A percentile compares a stretch with the other conserved stretches of the same genome.
Evolutionary conservation across 768 basidiomycete genomes (phyloP).

Genomic region (Pulveroboletus sp.): DNA sequence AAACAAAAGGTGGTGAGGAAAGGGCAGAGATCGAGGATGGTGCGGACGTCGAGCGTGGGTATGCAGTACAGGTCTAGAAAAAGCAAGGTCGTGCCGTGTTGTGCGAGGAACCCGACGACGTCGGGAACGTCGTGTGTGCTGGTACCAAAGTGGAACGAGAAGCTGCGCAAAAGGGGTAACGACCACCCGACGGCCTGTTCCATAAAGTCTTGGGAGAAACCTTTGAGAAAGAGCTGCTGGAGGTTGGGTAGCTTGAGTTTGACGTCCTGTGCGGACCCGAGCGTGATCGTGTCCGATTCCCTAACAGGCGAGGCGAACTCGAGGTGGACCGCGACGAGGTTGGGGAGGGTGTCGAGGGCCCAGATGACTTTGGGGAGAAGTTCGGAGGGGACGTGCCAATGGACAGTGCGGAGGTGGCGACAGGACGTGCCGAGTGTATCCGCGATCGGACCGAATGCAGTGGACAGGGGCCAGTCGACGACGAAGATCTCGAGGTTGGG

Average conservation of each 20-base stretch:
- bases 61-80: slow-evolving; percentile 66
- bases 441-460: slow-evolving; percentile 57
- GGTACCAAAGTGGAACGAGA: slow-evolving; percentile 50
- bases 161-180: slow-evolving; percentile 53
- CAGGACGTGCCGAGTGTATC: slow-evolving; percentile 56
- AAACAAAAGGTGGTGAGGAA: slow-evolving; percentile 60
- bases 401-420: slow-evolving; percentile 53
- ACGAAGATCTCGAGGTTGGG: slow-evolving; percentile 74
- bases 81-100: slow-evolving; percentile 54
- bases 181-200: slow-evolving; percentile 69
- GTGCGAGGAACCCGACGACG: slow-evolving; percentile 51
- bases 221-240: slow-evolving; percentile 59
- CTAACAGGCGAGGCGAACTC: slow-evolving; percentile 36
- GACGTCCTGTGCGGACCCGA: slow-evolving; percentile 61
- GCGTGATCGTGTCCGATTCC: slow-evolving; percentile 43
- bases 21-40: slow-evolving; percentile 62
- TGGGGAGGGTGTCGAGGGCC: slow-evolving; percentile 61
- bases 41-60: slow-evolving; percentile 51
- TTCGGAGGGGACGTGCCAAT: slow-evolving; percentile 54
- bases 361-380: slow-evolving; percentile 65
- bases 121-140: slow-evolving; percentile 50
- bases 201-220: slow-evolving; percentile 58
- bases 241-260: slow-evolving; percentile 51
- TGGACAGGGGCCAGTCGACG: slow-evolving; percentile 59
- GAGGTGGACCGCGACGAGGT: slow-evolving; percentile 53